Base-by-base conservation (phyloP, 139 green algal species). In the Choricystis sp. region DNA sequence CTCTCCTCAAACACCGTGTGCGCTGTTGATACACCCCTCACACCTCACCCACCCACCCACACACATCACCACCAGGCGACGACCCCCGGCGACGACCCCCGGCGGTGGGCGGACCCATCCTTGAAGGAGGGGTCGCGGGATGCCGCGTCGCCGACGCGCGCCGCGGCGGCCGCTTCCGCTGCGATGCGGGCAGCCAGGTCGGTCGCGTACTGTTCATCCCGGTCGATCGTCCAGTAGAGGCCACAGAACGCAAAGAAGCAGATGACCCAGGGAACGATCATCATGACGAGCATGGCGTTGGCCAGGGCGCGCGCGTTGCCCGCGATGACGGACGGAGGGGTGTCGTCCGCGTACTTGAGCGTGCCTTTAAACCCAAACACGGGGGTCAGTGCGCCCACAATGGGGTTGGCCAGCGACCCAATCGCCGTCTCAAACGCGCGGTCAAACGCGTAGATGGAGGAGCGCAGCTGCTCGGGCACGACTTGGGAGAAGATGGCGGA, bases 401-500 rank as follows among this genome's bases (percentile, higher is more conserved):
- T 57, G 2, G 81, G 81, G 0, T 77, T 72, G 0, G 72, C 75
- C 52, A 76, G 74, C 0, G 83, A 74, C 2, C 69, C 71, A 24
- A 83, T 49, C 3, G 69, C 74, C 31, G 52, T 52, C 57, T 76
- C 81, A 28, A 88, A 90, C 23, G 66, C 73, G n/a, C 86, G 68
- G 72, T 94, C 86, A 56, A 94, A 89, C 1, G 87, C 86, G 60
- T 88, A 94, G 14, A 94, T 79, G 26, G 72, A 79, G 9, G 55
- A 76, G 31, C 85, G 72, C 65, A 85, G 64, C 56, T 81, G 56
- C 59, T 85, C 79, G 14, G 86, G 85, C 26, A 94, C 85, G 26
- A 92, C 78, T 57, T 94, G 87, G 3, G 87, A 77, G 63, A 94
- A 92, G 40, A 94, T 86, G 20, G 87, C 85, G 23, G 62, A 79